Conservation (phyloP, 2,329 filamentous ascomycete genomes). For the Albifimbria verrucaria region DNA sequence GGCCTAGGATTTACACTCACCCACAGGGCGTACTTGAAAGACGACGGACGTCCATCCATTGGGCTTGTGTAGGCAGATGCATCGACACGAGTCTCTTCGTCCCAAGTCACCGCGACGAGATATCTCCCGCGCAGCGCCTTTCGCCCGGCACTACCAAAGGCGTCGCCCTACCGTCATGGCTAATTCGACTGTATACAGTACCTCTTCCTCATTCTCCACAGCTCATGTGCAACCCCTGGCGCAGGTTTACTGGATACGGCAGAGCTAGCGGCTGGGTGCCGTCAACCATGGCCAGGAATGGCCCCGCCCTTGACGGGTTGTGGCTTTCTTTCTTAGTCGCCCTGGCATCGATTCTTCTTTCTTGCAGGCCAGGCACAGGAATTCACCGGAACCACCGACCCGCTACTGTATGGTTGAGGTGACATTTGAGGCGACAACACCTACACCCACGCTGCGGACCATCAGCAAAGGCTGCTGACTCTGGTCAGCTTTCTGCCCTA, state of each 20-base stretch:
- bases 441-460: not conserved
- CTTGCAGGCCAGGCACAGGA: not conserved
- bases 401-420: not conserved
- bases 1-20: too few relatives aligned
- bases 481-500: not conserved
- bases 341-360: not conserved
- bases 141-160: not conserved
- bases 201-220: not conserved
- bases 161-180: too few relatives aligned
- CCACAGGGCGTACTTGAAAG: too few relatives aligned
- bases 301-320: not conserved
- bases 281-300: not conserved
- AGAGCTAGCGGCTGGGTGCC: not conserved
- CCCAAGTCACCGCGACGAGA: too few relatives aligned
- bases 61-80: too few relatives aligned
- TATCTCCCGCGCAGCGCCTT: not conserved
- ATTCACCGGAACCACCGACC: not conserved
- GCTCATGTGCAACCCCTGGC: not conserved
- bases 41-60: too few relatives aligned
- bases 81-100: too few relatives aligned
- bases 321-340: not conserved
- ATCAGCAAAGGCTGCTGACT: not conserved
- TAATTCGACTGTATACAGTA: too few relatives aligned
- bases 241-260: not conserved
- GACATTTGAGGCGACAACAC: not conserved